These are phyloP conservation scores for Stygiomarasmius scandens DNA, from an alignment of 1,284 basidiomycete genomes.

Conservation along the genomic window DNA sequence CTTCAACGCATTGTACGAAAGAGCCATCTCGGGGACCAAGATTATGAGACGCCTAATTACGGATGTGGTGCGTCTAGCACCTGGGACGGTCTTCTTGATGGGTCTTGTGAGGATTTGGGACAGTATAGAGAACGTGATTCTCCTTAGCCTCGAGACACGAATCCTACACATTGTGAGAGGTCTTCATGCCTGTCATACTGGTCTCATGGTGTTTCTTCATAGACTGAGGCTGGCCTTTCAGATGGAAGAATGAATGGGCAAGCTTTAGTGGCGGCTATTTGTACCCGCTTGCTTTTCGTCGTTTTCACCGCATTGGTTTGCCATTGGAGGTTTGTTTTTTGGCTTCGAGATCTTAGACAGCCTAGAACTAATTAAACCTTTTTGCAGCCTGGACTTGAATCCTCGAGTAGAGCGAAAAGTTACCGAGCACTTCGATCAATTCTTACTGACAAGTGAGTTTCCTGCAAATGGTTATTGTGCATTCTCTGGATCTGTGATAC, in stretches of 20 bases:
- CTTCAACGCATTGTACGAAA: background rate
- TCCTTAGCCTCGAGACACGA: constrained; percentile 21
- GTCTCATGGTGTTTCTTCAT: too few species aligned
- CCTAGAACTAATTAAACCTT: background rate
- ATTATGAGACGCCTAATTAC: constrained; percentile 18
- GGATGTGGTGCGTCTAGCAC: constrained; percentile 20
- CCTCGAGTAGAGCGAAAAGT: constrained; percentile 1
- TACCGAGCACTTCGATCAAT: constrained; percentile 9
- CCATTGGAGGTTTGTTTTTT: constrained; percentile 24
- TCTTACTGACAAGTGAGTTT: constrained; percentile 8
- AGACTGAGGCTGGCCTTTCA: constrained; percentile 25
- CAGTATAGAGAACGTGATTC: constrained; percentile 20
- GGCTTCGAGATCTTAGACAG: too few species aligned
- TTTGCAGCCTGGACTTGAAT: background rate
- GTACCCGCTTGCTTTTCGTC: constrained; percentile 19
- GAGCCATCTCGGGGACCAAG: constrained; percentile 9
- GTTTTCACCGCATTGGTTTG: constrained; percentile 18
- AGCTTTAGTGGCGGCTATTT: constrained; percentile 21
- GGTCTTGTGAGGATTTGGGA: constrained; percentile 22
- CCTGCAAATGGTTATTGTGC: background rate
- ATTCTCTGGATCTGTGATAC: too few species aligned
- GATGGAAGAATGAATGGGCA: constrained; percentile 18
- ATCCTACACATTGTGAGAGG: constrained; percentile 22
- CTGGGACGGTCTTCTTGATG: constrained; percentile 15
- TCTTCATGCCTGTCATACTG: too few species aligned